Evolutionary conservation across 2,329 filamentous ascomycete species (phyloP), one percentile per base, ranked within the genome.

Genomic region (Apiospora sp.): DNA sequence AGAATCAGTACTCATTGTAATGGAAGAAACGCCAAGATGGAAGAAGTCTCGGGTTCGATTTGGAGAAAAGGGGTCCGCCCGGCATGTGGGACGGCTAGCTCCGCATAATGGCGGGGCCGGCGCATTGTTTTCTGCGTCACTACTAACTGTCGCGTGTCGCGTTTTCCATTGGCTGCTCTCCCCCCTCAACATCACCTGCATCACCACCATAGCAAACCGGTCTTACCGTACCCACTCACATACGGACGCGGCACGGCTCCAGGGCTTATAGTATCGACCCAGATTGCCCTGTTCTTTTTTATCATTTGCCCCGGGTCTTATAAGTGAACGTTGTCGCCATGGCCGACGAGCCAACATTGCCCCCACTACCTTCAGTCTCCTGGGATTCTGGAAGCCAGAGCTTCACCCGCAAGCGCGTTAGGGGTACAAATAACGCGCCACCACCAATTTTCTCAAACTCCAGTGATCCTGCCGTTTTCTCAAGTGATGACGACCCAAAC

Each of bases 401-500:
- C 48, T 79, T 81, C 71, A 78, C 80, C n/a, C 79, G 82, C 73
- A 86, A 87, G 79, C 85, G 84, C 73, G 78, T 79, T 46, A 80
- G 81, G 74, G 76, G 69, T 74, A 43, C 64, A 41, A 19, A 24
- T 30, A 7, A 74, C 41, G 72, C 79, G 24, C 80, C 79, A n/a
- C 80, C 79, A n/a, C 76, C 81, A 43, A 78, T 84, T 49, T 83
- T 88, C 75, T 85, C 86, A 78, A 90, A 91, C 78, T 93, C 91
- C 27, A 93, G 92, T 78, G 92, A 94, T 77, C 91, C 92, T 4
- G 87, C 90, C 68, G 81, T 93, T 37, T 94, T 94, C 81, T 93
- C 91, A 4, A 92, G 90, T 79, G 92, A 94, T 73, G 92, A 93
- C 77, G 92, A 93, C 72, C 90, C 90, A 3, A 88, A 88, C 1